Percentiles rank a stretch among this genome's conserved stretches.
These are phyloP conservation scores for Marasmius oreades DNA, from an alignment of 1,284 basidiomycete species.

Conservation along the genomic window DNA sequence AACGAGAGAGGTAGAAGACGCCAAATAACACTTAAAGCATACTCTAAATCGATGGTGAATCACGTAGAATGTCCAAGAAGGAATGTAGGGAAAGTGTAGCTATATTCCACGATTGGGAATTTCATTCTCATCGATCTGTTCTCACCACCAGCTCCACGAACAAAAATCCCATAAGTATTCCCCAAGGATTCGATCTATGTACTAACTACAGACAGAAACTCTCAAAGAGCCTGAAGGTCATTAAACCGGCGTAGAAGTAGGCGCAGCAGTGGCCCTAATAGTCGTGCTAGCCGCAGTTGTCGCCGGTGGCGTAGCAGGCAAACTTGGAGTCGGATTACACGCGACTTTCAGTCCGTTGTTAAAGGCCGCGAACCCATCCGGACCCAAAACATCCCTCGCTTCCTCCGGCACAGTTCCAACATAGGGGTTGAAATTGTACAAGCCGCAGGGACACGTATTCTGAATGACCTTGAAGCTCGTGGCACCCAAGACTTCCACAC, in stretches of 20 bases:
- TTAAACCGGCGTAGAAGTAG: conserved; percentile 5
- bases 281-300: conserved; percentile 12
- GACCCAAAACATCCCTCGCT: conserved; percentile 17
- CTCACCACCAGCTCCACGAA: too few species aligned
- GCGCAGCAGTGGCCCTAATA: conserved; percentile 7
- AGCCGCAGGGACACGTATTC: conserved; percentile 1
- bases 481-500: neutral
- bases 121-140: too few species aligned
- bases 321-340: conserved; percentile 11
- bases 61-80: too few species aligned
- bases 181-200: too few species aligned
- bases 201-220: too few species aligned
- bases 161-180: too few species aligned
- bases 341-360: conserved; percentile 14
- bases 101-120: too few species aligned
- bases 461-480: conserved; percentile 3
- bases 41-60: too few species aligned
- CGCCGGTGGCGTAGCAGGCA: conserved; percentile 13
- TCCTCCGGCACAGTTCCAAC: conserved; percentile 21
- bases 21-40: too few species aligned
- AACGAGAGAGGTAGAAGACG: neutral
- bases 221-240: too few species aligned
- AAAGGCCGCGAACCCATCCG: conserved; percentile 10
- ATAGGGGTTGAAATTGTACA: conserved; percentile 15
- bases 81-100: too few species aligned